These are phyloP conservation scores for Dryas alaskensis DNA, from an alignment of 306 rosid species.

Conservation along the genomic window DNA sequence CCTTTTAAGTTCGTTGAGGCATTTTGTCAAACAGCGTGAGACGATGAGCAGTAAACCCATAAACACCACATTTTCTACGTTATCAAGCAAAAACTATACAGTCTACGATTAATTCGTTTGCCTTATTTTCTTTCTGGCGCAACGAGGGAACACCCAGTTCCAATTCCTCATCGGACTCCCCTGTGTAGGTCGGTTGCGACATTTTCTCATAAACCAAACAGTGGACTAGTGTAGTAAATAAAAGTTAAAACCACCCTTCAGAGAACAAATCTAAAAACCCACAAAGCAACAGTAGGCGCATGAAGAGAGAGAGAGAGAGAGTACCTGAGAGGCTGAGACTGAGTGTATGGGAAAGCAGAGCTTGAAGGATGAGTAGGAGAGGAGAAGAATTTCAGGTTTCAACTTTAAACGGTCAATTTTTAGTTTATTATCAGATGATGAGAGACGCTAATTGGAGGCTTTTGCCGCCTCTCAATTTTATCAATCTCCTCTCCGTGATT, in stretches of 20 bases:
- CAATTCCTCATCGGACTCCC: too few species aligned
- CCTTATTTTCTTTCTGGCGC: too few species aligned
- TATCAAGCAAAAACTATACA: not conserved
- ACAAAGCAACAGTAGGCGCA: not conserved
- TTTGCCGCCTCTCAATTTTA: constrained; percentile 6
- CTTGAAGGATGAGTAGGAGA: not conserved
- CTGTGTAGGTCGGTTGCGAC: not conserved
- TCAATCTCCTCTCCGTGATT: not conserved
- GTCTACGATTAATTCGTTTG: too few species aligned
- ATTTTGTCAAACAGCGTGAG: constrained; percentile 1
- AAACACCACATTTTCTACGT: not conserved
- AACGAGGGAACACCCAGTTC: too few species aligned
- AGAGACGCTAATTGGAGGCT: not conserved
- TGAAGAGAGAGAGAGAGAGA: not conserved
- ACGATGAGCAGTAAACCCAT: not conserved
- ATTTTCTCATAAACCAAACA: not conserved
- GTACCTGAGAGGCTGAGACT: not conserved
- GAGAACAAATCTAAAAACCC: not conserved
- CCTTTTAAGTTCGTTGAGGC: not conserved
- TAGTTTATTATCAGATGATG: not conserved
- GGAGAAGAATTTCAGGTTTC: not conserved
- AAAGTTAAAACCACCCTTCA: not conserved
- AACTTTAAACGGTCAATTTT: not conserved
- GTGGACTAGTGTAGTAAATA: not conserved
- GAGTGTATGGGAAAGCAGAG: not conserved